Evolutionary conservation across 495 filamentous ascomycete genomes (phyloP), one percentile per base, ranked within the genome.

Genomic region (Aspergillus sclerotiicarbonarius): DNA sequence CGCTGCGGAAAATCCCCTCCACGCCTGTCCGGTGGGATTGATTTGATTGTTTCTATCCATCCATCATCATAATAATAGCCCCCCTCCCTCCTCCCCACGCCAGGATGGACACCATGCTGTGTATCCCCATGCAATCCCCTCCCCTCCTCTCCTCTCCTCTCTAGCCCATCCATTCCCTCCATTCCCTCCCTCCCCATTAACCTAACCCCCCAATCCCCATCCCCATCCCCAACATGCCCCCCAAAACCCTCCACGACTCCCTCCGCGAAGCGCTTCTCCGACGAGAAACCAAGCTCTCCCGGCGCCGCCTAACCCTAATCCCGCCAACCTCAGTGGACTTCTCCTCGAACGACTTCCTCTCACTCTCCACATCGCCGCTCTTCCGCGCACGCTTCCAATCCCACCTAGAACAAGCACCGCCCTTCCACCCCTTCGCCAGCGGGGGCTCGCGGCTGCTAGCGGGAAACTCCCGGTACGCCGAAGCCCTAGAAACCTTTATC

Each of bases 391-490:
- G 63, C 6, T 76, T 66, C 39, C 52, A 76, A 2, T 48, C 57
- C 13, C 69, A 72, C 44, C 58, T 76, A 13, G 69, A 73, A 12
- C 53, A 62, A 25, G 62, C 69, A 1, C 75, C 68, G 8, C 57
- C 74, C 18, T 55, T 54, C 0, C 64, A 74, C 31, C 75, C 71
- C 0, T 70, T 79, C 57, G 70, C 72, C 16, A 76, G 72, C 18
- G 75, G 75, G 3, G 76, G 78, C 1, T 80, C 78, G 6, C 71
- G 77, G 5, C 50, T 79, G 0, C 53, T 78, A 18, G 74, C 92
- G 67, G 90, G 90, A 6, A 92, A 92, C 70, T 88, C 83, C 0
- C 33, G 61, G 0, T 86, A 85, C 59, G 81, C 83, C 0, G 86
- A 90, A 61, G 61, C 72, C 0, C 74, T 93, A 3, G 90, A 93